phyloP scores from a whole-genome alignment of 106 monocot genomes.

The Dendrobium nobile region DNA sequence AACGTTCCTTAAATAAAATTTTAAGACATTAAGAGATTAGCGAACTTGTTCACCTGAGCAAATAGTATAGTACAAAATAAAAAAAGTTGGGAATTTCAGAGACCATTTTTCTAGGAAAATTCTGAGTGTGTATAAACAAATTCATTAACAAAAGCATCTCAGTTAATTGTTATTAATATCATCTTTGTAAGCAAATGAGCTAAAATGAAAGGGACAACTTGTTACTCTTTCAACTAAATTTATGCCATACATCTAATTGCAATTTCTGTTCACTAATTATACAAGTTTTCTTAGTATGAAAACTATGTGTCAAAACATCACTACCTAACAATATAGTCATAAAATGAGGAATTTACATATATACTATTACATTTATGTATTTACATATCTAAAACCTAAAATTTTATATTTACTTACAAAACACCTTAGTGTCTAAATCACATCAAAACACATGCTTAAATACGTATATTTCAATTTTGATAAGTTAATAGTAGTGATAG shows the following conservation, averaged over 20 bases:
- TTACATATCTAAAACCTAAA: too few species aligned
- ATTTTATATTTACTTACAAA: too few species aligned
- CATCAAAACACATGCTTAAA: too few species aligned
- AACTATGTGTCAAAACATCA: not conserved
- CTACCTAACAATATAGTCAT: not conserved
- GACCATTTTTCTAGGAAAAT: not conserved
- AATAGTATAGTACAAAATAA: not conserved
- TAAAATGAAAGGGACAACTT: not conserved
- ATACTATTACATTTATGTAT: too few species aligned
- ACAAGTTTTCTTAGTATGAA: not conserved
- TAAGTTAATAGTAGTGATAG: too few species aligned
- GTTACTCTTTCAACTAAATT: not conserved
- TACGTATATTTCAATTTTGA: too few species aligned
- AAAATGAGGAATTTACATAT: not conserved
- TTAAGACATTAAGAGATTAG: not conserved
- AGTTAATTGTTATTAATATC: not conserved
- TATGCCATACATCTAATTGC: not conserved
- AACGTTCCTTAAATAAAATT: slow-evolving; percentile 13
- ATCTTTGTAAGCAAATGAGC: not conserved
- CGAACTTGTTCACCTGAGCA: not conserved
- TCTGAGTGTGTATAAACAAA: not conserved
- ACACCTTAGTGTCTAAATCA: too few species aligned
- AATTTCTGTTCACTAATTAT: not conserved
- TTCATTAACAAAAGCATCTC: not conserved
- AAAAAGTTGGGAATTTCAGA: not conserved